A percentile compares a stretch with the other conserved stretches of the same genome.
Evolutionary conservation across 495 filamentous ascomycete species (phyloP).

Genomic region (Xylaria venustula): DNA sequence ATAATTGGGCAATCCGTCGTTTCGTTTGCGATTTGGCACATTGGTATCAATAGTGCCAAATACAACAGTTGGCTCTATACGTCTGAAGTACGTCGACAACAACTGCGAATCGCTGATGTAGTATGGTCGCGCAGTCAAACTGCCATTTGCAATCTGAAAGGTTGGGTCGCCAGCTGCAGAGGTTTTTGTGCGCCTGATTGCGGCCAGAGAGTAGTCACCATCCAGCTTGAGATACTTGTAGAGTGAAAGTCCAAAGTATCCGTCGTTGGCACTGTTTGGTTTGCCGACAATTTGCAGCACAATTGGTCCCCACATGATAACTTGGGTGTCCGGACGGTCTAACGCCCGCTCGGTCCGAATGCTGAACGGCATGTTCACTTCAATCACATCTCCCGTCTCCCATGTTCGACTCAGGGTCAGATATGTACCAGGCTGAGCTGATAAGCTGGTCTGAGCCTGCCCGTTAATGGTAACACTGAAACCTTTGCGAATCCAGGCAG

Average conservation of each 20-base stretch:
- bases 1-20: constrained; percentile 21
- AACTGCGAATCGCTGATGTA: constrained; percentile 20
- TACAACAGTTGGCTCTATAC: constrained; percentile 16
- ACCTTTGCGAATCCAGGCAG: constrained; percentile 27
- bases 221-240: constrained; percentile 23
- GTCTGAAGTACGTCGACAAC: constrained; percentile 24
- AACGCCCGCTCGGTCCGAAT: constrained; percentile 27
- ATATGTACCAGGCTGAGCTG: constrained; percentile 24
- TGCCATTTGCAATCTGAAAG: constrained; percentile 12
- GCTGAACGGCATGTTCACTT: constrained; percentile 29
- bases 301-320: constrained; percentile 29
- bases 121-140: constrained; percentile 20
- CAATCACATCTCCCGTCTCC: constrained; percentile 29
- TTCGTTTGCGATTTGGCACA: constrained; percentile 21
- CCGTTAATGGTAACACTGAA: constrained; percentile 30
- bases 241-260: constrained; percentile 16
- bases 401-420: constrained; percentile 27
- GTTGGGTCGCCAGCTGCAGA: constrained; percentile 15
- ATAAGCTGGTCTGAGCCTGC: constrained; percentile 3
- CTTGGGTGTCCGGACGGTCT: constrained; percentile 28
- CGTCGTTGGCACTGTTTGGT: constrained; percentile 11
- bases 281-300: constrained; percentile 24
- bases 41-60: constrained; percentile 17
- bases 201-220: constrained; percentile 16
- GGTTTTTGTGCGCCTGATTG: constrained; percentile 14